phyloP scores from a whole-genome alignment of 306 rosid genomes.

The Begonia masoniana region DNA sequence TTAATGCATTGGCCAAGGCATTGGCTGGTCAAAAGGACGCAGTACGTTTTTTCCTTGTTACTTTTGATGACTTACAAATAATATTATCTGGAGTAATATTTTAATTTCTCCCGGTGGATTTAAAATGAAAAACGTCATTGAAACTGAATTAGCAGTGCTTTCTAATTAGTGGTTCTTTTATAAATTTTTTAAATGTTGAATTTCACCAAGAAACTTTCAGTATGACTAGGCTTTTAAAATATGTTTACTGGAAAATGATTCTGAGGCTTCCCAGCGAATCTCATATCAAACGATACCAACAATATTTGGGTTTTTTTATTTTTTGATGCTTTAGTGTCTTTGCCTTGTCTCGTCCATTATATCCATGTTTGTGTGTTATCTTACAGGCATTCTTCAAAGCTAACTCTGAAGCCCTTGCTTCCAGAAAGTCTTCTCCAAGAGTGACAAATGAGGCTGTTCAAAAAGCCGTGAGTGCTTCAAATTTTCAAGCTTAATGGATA shows the following conservation, averaged over 20 bases:
- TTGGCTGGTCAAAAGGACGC: conserved; percentile 63
- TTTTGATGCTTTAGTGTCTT: not conserved
- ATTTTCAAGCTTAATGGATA: conserved; percentile 2
- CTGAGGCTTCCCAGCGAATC: not conserved
- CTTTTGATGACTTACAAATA: not conserved
- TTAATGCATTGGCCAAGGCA: conserved; percentile 77
- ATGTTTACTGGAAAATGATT: not conserved
- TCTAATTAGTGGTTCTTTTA: not conserved
- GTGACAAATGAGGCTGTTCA: conserved; percentile 79
- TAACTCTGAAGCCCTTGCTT: conserved; percentile 62
- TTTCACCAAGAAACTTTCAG: not conserved
- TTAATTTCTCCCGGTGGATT: no score
- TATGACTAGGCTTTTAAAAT: not conserved
- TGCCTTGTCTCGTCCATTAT: not conserved
- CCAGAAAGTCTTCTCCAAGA: conserved; percentile 76
- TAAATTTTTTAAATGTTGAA: not conserved
- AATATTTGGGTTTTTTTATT: not conserved
- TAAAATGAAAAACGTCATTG: not conserved
- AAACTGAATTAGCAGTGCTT: not conserved
- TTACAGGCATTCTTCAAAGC: conserved; percentile 61
- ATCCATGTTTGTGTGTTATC: conserved; percentile 10
- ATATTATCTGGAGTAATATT: no score
- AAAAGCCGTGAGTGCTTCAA: conserved; percentile 62
- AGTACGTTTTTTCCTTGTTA: conserved; percentile 23
- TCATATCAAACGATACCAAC: not conserved